Conservation (phyloP, 2,329 filamentous ascomycete genomes). For the Calonectria montana region DNA sequence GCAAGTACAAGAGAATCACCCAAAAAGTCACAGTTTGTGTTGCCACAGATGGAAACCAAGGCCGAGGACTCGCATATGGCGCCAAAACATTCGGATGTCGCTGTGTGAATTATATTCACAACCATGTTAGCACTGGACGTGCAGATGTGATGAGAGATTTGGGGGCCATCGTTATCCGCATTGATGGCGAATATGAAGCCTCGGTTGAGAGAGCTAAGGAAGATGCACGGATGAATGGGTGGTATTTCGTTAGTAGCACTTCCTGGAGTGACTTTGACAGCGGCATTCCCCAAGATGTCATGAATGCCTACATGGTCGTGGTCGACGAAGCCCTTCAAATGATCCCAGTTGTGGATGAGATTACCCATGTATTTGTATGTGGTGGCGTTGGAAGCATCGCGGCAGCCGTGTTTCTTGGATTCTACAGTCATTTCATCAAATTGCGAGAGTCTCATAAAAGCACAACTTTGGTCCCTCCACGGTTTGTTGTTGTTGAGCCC, state of each 20-base stretch:
- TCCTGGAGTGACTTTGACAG: conserved; percentile 27
- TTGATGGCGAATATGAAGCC: conserved; percentile 26
- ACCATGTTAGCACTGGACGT: conserved; percentile 18
- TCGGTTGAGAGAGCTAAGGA: conserved; percentile 24
- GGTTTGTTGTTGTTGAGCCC: conserved; percentile 29
- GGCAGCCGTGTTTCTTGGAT: conserved; percentile 22
- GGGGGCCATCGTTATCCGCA: conserved; percentile 25
- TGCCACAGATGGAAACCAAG: conserved; percentile 31
- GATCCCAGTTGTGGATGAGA: background rate
- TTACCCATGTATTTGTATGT: conserved; percentile 29
- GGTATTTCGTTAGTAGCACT: conserved; percentile 31
- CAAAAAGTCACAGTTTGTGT: conserved; percentile 27
- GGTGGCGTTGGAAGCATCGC: conserved; percentile 30
- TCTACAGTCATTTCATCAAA: background rate
- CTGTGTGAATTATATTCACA: conserved; percentile 32
- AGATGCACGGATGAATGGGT: conserved; percentile 29
- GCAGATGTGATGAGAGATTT: conserved; percentile 21
- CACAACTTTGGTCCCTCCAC: background rate
- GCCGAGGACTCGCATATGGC: conserved; percentile 25
- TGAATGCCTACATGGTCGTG: conserved; percentile 33
- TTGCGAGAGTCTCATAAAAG: background rate
- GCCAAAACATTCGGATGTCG: conserved; percentile 28
- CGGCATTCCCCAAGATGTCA: conserved; percentile 25
- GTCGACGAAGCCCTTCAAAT: conserved; percentile 19
- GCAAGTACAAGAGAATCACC: conserved; percentile 22